These are phyloP conservation scores for Daedalea quercina DNA, from an alignment of 768 basidiomycete genomes.

Conservation along the genomic window DNA sequence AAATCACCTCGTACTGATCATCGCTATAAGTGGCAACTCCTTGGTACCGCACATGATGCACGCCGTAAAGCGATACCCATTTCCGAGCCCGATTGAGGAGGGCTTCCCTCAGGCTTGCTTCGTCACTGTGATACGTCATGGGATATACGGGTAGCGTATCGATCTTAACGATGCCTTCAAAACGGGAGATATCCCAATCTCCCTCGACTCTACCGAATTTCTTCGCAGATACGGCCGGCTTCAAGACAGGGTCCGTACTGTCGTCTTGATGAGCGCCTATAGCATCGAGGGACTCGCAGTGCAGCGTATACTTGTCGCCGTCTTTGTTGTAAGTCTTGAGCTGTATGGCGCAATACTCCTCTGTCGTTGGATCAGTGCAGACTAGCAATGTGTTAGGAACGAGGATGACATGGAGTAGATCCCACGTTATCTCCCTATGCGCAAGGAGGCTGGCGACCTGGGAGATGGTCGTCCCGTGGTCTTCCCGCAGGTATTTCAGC, in stretches of 20 bases:
- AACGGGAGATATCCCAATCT: slow-evolving; percentile 33
- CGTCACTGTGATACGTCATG: slow-evolving; percentile 38
- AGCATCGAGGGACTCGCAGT: slow-evolving; percentile 33
- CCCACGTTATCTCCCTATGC: slow-evolving; percentile 54
- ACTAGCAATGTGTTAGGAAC: slow-evolving; percentile 45
- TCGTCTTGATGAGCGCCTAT: slow-evolving; percentile 29
- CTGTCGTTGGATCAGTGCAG: slow-evolving; percentile 43
- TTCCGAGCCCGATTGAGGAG: slow-evolving; percentile 45
- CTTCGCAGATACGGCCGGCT: slow-evolving; percentile 21
- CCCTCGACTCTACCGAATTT: slow-evolving; percentile 43
- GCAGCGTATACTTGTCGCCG: slow-evolving; percentile 7
- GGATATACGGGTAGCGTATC: slow-evolving; percentile 45
- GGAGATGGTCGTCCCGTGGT: slow-evolving; percentile 42
- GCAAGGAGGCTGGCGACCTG: slow-evolving; percentile 42
- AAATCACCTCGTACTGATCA: no score
- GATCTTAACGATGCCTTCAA: slow-evolving; percentile 46
- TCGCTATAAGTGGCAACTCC: slow-evolving; percentile 35
- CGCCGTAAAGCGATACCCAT: slow-evolving; percentile 44
- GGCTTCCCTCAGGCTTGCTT: slow-evolving; percentile 29
- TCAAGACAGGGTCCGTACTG: slow-evolving; percentile 9
- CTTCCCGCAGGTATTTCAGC: slow-evolving; percentile 39
- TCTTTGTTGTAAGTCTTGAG: slow-evolving; percentile 28
- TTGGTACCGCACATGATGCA: slow-evolving; percentile 51
- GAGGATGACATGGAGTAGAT: slow-evolving; percentile 50
- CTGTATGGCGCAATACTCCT: slow-evolving; percentile 47